Evolutionary conservation across 1,139 yeast genomes (phyloP).

Genomic region (Saccharomyces hybrid): DNA sequence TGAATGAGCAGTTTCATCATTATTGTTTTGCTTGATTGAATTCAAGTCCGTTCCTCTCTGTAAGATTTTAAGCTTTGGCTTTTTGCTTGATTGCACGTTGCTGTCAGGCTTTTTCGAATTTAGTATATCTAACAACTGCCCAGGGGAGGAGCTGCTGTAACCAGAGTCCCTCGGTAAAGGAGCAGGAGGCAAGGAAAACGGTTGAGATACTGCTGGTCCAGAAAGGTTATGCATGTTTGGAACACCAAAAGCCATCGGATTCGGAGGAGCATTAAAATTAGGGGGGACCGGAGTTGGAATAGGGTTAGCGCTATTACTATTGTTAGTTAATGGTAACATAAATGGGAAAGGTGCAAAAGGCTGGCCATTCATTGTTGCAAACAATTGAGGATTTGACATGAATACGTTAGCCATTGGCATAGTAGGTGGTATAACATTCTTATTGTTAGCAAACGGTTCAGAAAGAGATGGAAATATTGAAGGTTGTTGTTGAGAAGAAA

Average conservation of each 20-base stretch:
- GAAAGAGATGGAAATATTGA: constrained; percentile 11
- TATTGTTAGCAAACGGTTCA: constrained; percentile 3
- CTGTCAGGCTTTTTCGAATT: constrained; percentile 4
- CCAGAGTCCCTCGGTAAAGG: constrained; percentile 15
- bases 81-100: constrained; percentile 6
- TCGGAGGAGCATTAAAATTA: constrained; percentile 7
- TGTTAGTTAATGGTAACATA: constrained; percentile 7
- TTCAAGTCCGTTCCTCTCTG: constrained; percentile 32
- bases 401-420: constrained; percentile 7
- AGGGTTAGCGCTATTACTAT: neutral
- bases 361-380: constrained; percentile 21
- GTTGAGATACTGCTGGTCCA: constrained; percentile 36
- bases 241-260: constrained; percentile 20
- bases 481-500: constrained; percentile 9
- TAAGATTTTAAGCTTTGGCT: constrained; percentile 29
- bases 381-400: constrained; percentile 8
- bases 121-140: constrained; percentile 23
- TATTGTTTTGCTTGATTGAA: neutral
- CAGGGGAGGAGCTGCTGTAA: constrained; percentile 35
- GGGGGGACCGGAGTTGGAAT: constrained; percentile 2
- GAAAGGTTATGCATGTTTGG: constrained; percentile 42
- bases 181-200: neutral
- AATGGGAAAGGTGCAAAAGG: constrained; percentile 33
- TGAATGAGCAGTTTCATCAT: neutral
- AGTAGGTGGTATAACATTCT: constrained; percentile 8